A percentile compares a stretch with the other conserved stretches of the same genome.
Evolutionary conservation across 2,329 filamentous ascomycete genomes (phyloP).

Genomic region (Neonectria faginata): DNA sequence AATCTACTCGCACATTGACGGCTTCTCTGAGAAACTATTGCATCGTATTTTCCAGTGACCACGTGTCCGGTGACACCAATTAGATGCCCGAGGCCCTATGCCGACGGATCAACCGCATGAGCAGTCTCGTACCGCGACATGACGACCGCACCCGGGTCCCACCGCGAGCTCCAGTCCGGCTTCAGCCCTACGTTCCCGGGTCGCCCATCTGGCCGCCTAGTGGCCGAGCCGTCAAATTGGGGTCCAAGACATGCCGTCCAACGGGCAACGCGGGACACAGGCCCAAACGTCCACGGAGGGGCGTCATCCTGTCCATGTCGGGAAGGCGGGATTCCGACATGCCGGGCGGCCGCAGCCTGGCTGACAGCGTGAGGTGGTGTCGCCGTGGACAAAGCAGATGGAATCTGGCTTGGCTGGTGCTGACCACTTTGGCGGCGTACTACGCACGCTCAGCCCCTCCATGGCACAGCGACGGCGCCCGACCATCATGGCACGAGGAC

Average conservation of each 20-base stretch:
- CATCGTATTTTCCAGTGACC: slow-evolving; percentile 6
- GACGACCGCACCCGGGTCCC: slow-evolving; percentile 19
- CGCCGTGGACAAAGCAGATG: background rate
- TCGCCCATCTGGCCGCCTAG: slow-evolving; percentile 20
- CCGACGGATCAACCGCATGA: background rate
- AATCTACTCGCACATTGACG: slow-evolving; percentile 16
- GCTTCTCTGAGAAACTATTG: slow-evolving; percentile 11
- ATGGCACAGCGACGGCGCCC: slow-evolving; percentile 17
- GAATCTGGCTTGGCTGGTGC: slow-evolving; percentile 22
- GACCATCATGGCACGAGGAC: background rate
- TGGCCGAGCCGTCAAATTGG: slow-evolving; percentile 15
- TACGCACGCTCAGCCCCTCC: slow-evolving; percentile 23
- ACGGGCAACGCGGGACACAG: background rate
- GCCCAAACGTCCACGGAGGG: background rate
- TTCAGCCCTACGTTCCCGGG: slow-evolving; percentile 31
- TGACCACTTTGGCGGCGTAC: slow-evolving; percentile 27
- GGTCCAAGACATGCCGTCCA: slow-evolving; percentile 8
- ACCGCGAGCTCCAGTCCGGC: slow-evolving; percentile 21
- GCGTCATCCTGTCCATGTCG: slow-evolving; percentile 14
- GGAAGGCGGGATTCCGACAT: slow-evolving; percentile 13
- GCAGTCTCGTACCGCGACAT: slow-evolving; percentile 11
- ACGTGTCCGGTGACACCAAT: slow-evolving; percentile 10
- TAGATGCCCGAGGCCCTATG: background rate
- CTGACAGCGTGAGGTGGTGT: slow-evolving; percentile 13
- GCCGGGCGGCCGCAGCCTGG: slow-evolving; percentile 14